Base-by-base conservation (phyloP, 225 moss, liverwort and hornwort genomes). In the Thuidium tamariscinum region DNA sequence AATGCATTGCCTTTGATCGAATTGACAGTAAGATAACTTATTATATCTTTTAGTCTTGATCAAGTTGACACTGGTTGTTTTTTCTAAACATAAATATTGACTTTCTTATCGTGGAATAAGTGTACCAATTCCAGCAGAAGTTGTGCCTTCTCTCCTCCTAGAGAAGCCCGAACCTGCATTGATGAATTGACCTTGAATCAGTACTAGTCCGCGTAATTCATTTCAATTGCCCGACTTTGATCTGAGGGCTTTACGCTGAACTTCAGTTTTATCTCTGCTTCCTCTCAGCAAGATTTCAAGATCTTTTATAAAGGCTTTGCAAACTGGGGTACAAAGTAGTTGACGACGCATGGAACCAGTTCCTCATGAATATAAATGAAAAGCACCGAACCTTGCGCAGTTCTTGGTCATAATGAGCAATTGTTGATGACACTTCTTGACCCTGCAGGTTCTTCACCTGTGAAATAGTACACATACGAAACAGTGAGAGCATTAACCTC, bases 111-210 rank as follows among this genome's bases (percentile, higher is more conserved):
- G 63, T 62, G 66, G 66, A 88, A 69, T 70, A 73, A 73, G 37
- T 80, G 57, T 92, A 93, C 93, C 90, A 92, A 76, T 89, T 93
- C 93, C 85, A 67, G 71, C 20, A 94, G 85, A 91, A 96, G 94
- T 76, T 95, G 96, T 44, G 96, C 86, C 86, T 95, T 95, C 86
- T 96, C 96, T 79, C 93, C 94, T 87, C 94, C 96, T 4, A 96
- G 86, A 74, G 93, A 93, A 83, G 96, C 93, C 20, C 96, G 94
- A 81, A 96, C 95, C 96, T 96, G 92, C 86, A 80, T 61, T 39
- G 14, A 36, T 27, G 60, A 65, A 32, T 86, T 44, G 69, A 64
- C 21, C 42, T 88, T 73, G 66, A 44, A 84, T 91, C 60, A 91
- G 83, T 67, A 52, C 66, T 37, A 51, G 10, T 76, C 7, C 26